phyloP scores from a whole-genome alignment of 805 yeast species.

The Tetrapisispora iriomotensis region DNA sequence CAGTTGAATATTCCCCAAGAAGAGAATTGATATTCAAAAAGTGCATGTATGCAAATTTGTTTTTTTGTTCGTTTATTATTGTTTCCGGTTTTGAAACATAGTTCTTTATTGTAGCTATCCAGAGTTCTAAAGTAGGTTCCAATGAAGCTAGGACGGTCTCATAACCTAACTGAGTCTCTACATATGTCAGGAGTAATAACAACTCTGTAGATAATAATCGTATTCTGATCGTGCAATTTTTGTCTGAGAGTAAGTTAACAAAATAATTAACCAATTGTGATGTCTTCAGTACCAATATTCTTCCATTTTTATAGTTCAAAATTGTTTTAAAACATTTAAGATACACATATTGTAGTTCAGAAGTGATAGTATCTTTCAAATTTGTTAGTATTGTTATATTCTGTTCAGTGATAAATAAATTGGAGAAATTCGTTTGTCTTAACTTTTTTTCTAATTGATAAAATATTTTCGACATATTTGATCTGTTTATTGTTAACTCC shows the following conservation, averaged over 20 bases:
- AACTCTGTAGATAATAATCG: slow-evolving; percentile 18
- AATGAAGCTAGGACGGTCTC: slow-evolving; percentile 11
- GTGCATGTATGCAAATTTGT: not conserved
- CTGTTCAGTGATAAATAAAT: slow-evolving; percentile 11
- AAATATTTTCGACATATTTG: slow-evolving; percentile 9
- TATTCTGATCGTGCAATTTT: slow-evolving; percentile 10
- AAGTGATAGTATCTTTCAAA: slow-evolving; percentile 2
- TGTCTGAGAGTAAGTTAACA: slow-evolving; percentile 9
- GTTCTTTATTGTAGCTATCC: slow-evolving; percentile 8
- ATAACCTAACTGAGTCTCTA: slow-evolving; percentile 19
- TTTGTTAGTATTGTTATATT: slow-evolving; percentile 10
- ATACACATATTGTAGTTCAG: slow-evolving; percentile 15
- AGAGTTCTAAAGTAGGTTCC: slow-evolving; percentile 5
- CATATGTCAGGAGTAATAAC: slow-evolving; percentile 19
- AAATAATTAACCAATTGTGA: slow-evolving; percentile 11
- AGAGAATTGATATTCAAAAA: slow-evolving; percentile 1
- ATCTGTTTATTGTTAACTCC: not conserved
- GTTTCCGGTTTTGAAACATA: slow-evolving; percentile 5
- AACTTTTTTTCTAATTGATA: slow-evolving; percentile 22
- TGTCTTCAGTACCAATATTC: slow-evolving; percentile 9
- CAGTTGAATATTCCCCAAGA: slow-evolving; percentile 2
- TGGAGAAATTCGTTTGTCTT: slow-evolving; percentile 14
- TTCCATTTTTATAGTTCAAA: slow-evolving; percentile 14
- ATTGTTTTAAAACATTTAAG: slow-evolving; percentile 22
- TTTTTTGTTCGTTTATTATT: not conserved